phyloP scores from a whole-genome alignment of 140 eudicot genomes.

The Flaveria floridana region DNA sequence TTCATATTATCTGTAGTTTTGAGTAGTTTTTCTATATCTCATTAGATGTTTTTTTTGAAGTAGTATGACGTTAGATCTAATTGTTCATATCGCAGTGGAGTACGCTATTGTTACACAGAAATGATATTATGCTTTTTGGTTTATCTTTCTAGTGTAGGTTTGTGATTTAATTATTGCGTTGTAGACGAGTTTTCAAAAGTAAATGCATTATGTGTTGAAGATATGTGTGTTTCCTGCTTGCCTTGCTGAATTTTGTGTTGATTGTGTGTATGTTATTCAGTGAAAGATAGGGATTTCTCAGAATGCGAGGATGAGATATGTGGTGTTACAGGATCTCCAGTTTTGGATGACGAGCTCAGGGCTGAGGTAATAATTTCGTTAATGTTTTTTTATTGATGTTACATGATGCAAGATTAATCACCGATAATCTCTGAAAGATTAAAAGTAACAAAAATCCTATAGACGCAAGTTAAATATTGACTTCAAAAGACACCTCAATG shows the following conservation, averaged over 20 bases:
- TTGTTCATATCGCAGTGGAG: not conserved
- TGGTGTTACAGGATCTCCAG: slow-evolving; percentile 20
- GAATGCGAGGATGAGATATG: slow-evolving; percentile 19
- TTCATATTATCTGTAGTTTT: slow-evolving; percentile 3
- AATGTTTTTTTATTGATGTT: not conserved
- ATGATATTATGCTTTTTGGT: not conserved
- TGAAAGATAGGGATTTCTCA: slow-evolving; percentile 34
- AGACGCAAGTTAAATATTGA: too few species aligned
- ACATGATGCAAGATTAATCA: too few species aligned
- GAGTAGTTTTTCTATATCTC: not conserved
- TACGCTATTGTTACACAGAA: not conserved
- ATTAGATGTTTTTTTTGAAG: not conserved
- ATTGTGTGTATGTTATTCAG: slow-evolving; percentile 21
- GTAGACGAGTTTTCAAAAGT: not conserved
- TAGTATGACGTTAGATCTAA: not conserved
- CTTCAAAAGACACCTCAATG: too few species aligned
- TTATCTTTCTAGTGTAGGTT: not conserved
- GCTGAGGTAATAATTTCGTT: slow-evolving; percentile 37
- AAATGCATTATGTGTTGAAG: not conserved
- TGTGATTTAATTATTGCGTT: not conserved
- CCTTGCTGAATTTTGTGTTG: slow-evolving; percentile 9
- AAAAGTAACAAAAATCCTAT: too few species aligned
- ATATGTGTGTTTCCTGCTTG: not conserved
- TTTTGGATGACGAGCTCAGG: slow-evolving; percentile 37
- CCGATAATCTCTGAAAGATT: too few species aligned